phyloP scores from a whole-genome alignment of 176 grass and related monocot species.

The Raddia distichophylla region DNA sequence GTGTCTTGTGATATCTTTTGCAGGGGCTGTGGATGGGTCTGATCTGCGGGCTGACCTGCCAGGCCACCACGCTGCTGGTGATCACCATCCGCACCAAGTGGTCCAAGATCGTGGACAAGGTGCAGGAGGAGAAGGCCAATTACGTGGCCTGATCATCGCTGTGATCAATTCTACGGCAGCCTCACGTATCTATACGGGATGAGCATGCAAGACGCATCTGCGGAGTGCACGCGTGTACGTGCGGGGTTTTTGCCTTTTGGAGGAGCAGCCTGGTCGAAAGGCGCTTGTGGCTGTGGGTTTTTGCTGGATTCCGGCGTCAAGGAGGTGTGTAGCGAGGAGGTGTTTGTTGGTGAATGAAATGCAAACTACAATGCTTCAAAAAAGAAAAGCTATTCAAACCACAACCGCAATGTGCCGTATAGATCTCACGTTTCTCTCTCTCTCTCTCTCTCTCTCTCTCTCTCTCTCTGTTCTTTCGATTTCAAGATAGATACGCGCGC shows the following conservation, averaged over 20 bases:
- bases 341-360: background rate
- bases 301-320: background rate
- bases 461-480: too few species aligned
- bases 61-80: conserved; percentile 52
- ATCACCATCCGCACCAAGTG: conserved; percentile 75
- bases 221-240: background rate
- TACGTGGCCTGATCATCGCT: conserved; percentile 15
- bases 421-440: too few species aligned
- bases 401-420: too few species aligned
- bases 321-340: background rate
- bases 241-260: background rate
- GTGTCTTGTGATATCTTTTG: background rate
- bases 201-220: background rate
- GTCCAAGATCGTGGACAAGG: conserved; percentile 49
- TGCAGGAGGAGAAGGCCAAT: conserved; percentile 43
- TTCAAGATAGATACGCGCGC: too few species aligned
- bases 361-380: background rate
- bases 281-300: background rate
- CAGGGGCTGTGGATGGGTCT: conserved; percentile 86
- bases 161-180: background rate
- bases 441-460: too few species aligned
- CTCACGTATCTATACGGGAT: background rate
- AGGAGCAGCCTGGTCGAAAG: background rate
- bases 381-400: too few species aligned
- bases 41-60: conserved; percentile 67